A percentile compares a stretch with the other conserved stretches of the same genome.
Conservation (phyloP, 768 basidiomycete species). For the Mycena galopus region DNA sequence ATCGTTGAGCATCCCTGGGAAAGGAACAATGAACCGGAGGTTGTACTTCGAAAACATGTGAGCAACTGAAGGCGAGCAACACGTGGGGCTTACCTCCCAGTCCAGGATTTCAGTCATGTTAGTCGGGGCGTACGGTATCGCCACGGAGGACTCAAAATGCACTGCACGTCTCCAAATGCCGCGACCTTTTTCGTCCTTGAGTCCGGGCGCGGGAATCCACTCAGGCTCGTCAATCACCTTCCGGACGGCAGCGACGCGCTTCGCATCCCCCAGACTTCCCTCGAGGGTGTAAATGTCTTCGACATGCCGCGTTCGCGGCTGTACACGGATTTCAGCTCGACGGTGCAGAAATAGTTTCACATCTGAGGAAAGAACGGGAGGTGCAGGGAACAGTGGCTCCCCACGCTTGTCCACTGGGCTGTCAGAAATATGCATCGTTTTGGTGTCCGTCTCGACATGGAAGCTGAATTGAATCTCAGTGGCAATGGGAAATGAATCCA, state of each 20-base stretch:
- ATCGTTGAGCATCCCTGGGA: constrained; percentile 16
- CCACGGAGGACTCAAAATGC: constrained; percentile 21
- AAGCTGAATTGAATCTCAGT: constrained; percentile 26
- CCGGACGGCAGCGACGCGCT: constrained; percentile 19
- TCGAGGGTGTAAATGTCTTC: neutral
- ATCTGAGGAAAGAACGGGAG: constrained; percentile 21
- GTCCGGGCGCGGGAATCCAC: constrained; percentile 21
- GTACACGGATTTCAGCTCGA: neutral
- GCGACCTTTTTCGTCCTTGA: constrained; percentile 20
- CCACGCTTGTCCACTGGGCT: constrained; percentile 28
- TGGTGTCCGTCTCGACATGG: constrained; percentile 27
- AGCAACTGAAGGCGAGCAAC: too few species aligned
- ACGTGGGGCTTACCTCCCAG: constrained; percentile 17
- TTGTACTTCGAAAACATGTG: constrained; percentile 20
- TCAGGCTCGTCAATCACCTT: constrained; percentile 16
- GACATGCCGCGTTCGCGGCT: neutral
- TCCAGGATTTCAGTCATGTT: constrained; percentile 11
- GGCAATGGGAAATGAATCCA: constrained; percentile 17
- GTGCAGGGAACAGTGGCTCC: constrained; percentile 29
- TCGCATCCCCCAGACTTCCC: constrained; percentile 23
- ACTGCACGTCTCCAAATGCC: constrained; percentile 27
- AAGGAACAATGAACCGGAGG: constrained; percentile 18
- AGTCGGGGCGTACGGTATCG: constrained; percentile 25
- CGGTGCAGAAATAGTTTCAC: constrained; percentile 19
- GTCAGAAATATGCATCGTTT: constrained; percentile 15